Base-by-base conservation (phyloP, 2,329 filamentous ascomycete species). In the Bipolaris sorokiniana region DNA sequence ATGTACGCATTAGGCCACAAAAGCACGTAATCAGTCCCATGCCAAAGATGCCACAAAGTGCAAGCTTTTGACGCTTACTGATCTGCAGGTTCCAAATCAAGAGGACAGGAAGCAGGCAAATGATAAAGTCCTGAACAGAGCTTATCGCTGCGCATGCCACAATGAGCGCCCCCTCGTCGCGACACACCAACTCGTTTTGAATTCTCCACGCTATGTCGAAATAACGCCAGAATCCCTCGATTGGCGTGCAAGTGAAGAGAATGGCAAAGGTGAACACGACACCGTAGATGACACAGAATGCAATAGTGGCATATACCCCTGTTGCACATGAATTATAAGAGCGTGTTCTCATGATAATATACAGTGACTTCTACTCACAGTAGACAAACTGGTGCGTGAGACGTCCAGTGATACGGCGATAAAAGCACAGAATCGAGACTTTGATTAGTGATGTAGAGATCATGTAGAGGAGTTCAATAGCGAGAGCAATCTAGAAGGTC, bases 31-130 rank as follows among this genome's bases (percentile, higher is more conserved):
- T 69, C 4, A 81, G 69, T 1, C 81, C 78, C 7, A 80, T 56
- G 5, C 69, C 78, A 71, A 79, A 75, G 63, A 82, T 75, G 41
- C 79, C 77, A 41, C 80, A 78, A 5, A 81, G 64, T 0, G 75
- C 78, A 23, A 80, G 54, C 65, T 80, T 82, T 62, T 82, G 80
- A 16, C 73, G 68, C 15, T 54, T 65, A 3, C 78, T 72, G 37
- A 83, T 75, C 26, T 77, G 72, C 5, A 82, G 68, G n/a, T 79
- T 76, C 69, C 77, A 73, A 6, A 81, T 77, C 28, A 82, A 74
- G 20, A 81, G 71, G 10, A 79, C 67, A 0, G 81, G 81, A 22
- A 82, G 61, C 1, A 69, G 61, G 44, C 77, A 76, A 1, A 78
- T 72, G 55, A 80, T 66, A 7, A 80, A 61, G 50, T 81, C 79